phyloP scores from a whole-genome alignment of 352 stramenopile genomes.

The Globisporangium spinosum region DNA sequence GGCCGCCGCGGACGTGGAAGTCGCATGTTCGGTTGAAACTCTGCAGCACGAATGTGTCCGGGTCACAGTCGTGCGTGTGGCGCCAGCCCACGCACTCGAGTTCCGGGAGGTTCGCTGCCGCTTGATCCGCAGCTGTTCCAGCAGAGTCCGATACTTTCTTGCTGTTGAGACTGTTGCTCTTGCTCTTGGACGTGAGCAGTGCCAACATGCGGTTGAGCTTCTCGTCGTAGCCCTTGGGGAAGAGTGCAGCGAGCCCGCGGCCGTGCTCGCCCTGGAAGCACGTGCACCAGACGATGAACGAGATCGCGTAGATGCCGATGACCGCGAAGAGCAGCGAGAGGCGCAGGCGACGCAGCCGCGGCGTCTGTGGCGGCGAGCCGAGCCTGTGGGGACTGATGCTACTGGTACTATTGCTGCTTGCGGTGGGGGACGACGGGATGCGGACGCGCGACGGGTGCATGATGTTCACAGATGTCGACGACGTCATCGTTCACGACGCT shows the following conservation, averaged over 20 bases:
- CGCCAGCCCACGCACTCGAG: conserved; percentile 47
- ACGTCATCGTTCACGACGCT: not conserved
- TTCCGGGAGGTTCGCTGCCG: not conserved
- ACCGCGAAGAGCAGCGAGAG: conserved; percentile 14
- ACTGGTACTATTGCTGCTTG: not conserved
- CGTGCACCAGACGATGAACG: conserved; percentile 21
- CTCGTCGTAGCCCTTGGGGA: conserved; percentile 17
- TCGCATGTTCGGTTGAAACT: conserved; percentile 39
- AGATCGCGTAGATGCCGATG: conserved; percentile 20
- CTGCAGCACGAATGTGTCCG: conserved; percentile 22
- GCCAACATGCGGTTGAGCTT: conserved; percentile 21
- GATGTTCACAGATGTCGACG: not conserved
- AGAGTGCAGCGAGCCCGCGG: conserved; percentile 7
- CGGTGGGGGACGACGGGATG: not conserved
- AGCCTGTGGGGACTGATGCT: not conserved
- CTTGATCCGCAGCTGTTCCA: not conserved
- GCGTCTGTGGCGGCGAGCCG: conserved; percentile 18
- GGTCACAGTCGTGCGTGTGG: conserved; percentile 42
- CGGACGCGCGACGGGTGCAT: conserved; percentile 3
- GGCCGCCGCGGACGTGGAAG: conserved; percentile 30
- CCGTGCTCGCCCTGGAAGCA: conserved; percentile 9
- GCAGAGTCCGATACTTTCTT: not conserved
- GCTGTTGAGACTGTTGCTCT: not conserved
- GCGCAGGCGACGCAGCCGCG: conserved; percentile 7
- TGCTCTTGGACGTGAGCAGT: not conserved